Evolutionary conservation across 805 yeast genomes (phyloP), one percentile per base, ranked within the genome.

Genomic region (Sugiyamaella boreocaroliniensis): DNA sequence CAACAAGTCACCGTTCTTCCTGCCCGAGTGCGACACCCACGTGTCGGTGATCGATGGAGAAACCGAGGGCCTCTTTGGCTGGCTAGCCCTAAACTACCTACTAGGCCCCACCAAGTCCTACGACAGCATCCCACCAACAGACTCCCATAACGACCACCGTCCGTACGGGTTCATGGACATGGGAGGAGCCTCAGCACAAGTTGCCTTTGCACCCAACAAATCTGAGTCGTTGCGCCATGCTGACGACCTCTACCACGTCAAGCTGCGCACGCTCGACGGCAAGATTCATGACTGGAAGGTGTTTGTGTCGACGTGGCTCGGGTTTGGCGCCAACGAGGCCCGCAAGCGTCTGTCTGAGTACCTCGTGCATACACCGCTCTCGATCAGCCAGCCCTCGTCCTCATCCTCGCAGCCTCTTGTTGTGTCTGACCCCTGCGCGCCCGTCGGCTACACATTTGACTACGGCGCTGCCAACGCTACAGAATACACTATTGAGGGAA

Each of bases 101-200:
- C 77, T 85, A 68, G 85, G 86, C 1, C 79, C 79, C 55, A 72
- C 86, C 47, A 75, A 49, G 7, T 52, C 48, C 11, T 64, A 65
- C 62, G 65, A 58, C 20, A 51, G 57, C 1, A 66, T 64, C 10
- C 64, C 66, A 1, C 26, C 46, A 2, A 9, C 32, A 15, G 49
- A 51, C 7, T 59, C 47, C 47, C 2, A 85, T 78, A 60, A 68
- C 26, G 26, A 22, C 6, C 37, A 32, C 15, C 44, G 69, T n/a
- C 82, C 96, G 0, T 83, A 78, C 58, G 99, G 99, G 4, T 92
- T 93, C 61, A 85, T 93, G 92, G 99, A 93, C 68, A 93, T 93
- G 99, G 99, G 99, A 14, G 99, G 99, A 12, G 99, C 99, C 0
- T 89, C 97, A 1, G 89, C 97, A 0, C 99, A 93, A 65, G 80